These are phyloP conservation scores for Diaporthe sp. DNA, from an alignment of 2,329 filamentous ascomycete genomes.

Conservation along the genomic window DNA sequence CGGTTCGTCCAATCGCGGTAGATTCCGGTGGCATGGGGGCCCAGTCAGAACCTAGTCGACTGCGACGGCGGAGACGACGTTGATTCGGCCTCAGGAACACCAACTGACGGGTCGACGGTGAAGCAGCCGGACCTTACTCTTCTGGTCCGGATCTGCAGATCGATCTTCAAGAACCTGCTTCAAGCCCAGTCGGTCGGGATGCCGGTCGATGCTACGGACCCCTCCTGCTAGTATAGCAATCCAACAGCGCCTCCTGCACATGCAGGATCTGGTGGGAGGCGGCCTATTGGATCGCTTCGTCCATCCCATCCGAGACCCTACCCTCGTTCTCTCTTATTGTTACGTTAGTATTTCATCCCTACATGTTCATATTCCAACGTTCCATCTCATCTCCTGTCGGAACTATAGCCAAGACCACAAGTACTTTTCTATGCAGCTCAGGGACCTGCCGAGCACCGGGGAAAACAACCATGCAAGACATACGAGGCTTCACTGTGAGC, in stretches of 20 bases:
- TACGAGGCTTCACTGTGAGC: too few relatives aligned
- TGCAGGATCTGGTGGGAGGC: not conserved
- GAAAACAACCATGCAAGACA: not conserved
- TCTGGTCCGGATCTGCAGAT: not conserved
- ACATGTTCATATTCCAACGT: not conserved
- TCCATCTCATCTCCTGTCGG: not conserved
- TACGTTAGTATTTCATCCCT: too few relatives aligned
- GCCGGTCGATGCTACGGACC: not conserved
- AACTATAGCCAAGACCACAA: not conserved
- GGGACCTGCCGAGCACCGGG: not conserved
- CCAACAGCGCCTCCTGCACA: not conserved
- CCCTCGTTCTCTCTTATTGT: not conserved
- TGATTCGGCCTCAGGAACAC: conserved; percentile 6
- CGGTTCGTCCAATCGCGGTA: conserved; percentile 2
- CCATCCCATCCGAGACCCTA: not conserved
- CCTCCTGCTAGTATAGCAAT: not conserved
- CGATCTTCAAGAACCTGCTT: not conserved
- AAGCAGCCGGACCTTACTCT: not conserved
- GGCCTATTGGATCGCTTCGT: not conserved
- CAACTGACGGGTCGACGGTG: not conserved
- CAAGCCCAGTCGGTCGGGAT: conserved; percentile 2
- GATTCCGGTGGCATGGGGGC: not conserved
- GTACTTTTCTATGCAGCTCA: not conserved
- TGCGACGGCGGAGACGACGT: not conserved
- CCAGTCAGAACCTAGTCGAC: not conserved